Percentiles rank a stretch among this genome's conserved stretches.
Evolutionary conservation across 441 rosid genomes (phyloP).

Genomic region (Bruguiera hainesii): DNA sequence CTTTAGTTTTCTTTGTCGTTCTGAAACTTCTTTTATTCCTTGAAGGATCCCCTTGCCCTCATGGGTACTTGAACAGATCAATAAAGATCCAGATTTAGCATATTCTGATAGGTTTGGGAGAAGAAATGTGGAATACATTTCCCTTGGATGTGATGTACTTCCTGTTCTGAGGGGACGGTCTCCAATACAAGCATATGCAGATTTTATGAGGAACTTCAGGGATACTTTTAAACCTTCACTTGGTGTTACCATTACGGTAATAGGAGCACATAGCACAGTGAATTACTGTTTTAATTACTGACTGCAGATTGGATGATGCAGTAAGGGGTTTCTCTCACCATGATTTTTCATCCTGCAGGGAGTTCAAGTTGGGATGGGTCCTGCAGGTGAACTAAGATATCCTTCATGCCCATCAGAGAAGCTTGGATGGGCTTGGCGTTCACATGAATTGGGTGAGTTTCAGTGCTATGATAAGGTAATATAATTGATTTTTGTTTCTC

Average conservation of each 20-base stretch:
- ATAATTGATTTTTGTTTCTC: conserved; percentile 1
- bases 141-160: conserved; percentile 51
- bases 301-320: conserved; percentile 2
- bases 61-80: conserved; percentile 46
- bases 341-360: conserved; percentile 29
- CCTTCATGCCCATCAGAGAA: conserved; percentile 45
- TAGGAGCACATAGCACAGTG: conserved; percentile 6
- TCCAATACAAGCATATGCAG: conserved; percentile 48
- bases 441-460: conserved; percentile 47
- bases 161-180: conserved; percentile 50
- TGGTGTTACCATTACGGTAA: conserved; percentile 39
- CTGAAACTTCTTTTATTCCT: conserved; percentile 18
- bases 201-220: conserved; percentile 49
- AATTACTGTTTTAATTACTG: background rate
- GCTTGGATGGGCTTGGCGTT: conserved; percentile 34
- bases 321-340: conserved; percentile 7
- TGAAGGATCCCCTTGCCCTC: conserved; percentile 49
- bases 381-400: conserved; percentile 56
- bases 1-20: conserved; percentile 4
- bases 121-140: conserved; percentile 46
- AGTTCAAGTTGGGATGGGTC: conserved; percentile 57
- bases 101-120: conserved; percentile 45
- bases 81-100: conserved; percentile 45
- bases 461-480: conserved; percentile 57
- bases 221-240: conserved; percentile 40